phyloP scores from a whole-genome alignment of 2,329 filamentous ascomycete genomes.

The Alternaria gaisen region DNA sequence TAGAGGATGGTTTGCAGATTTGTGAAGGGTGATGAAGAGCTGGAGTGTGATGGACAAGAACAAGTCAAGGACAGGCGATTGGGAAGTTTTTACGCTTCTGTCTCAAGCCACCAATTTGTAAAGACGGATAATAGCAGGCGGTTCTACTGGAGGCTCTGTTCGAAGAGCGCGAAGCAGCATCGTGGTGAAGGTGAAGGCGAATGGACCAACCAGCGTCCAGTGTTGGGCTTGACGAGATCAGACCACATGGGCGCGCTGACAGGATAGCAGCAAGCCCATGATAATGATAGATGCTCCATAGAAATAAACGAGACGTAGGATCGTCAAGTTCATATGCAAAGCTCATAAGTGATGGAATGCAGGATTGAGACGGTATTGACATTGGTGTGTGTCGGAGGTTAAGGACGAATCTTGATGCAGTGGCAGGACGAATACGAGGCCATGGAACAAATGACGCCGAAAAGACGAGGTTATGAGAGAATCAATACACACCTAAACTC shows the following conservation, averaged over 20 bases:
- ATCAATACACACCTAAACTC: slow-evolving; percentile 9
- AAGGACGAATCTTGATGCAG: background rate
- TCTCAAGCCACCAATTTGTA: background rate
- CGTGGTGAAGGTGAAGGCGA: slow-evolving; percentile 28
- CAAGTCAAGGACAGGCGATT: background rate
- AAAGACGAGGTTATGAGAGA: background rate
- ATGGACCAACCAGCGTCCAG: background rate
- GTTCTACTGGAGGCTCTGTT: slow-evolving; percentile 17
- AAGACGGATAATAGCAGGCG: slow-evolving; percentile 8
- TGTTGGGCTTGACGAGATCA: slow-evolving; percentile 3
- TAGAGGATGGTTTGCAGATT: background rate
- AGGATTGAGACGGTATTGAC: background rate
- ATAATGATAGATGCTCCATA: background rate
- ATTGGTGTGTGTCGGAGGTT: background rate
- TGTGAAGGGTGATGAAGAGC: background rate
- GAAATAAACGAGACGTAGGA: background rate
- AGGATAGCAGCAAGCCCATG: background rate
- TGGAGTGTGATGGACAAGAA: slow-evolving; percentile 3
- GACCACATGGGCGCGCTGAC: background rate
- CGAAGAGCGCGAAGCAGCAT: slow-evolving; percentile 10
- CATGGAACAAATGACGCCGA: background rate
- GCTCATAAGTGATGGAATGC: background rate
- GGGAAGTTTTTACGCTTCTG: background rate
- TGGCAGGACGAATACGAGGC: background rate
- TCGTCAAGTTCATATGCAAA: background rate